Percentiles rank a stretch among this genome's conserved stretches.
phyloP scores from a whole-genome alignment of 192 early-diverging fungal species.

The Rhizophagus clarus region DNA sequence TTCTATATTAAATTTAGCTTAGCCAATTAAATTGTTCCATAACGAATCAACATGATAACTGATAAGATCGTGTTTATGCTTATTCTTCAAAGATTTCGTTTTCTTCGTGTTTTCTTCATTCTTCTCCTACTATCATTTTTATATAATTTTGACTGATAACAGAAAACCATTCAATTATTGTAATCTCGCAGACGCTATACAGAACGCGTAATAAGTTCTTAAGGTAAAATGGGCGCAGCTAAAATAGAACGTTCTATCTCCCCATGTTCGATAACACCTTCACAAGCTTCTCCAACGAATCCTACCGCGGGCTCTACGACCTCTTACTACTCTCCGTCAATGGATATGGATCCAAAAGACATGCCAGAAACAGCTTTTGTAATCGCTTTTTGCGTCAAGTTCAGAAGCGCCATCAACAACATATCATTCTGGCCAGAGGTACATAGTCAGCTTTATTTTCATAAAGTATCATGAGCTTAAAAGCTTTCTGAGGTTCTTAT shows the following conservation, averaged over 20 bases:
- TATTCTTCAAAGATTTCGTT: background rate
- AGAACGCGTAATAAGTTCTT: background rate
- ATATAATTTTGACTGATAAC: background rate
- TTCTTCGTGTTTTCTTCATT: background rate
- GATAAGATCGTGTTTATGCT: background rate
- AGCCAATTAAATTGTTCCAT: background rate
- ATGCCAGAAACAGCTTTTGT: slow-evolving; percentile 25
- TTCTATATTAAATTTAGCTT: background rate
- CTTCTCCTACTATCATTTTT: background rate
- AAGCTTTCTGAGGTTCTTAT: too few relatives aligned
- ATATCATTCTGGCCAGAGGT: slow-evolving; percentile 21
- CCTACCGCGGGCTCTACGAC: too few relatives aligned
- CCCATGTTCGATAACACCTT: background rate
- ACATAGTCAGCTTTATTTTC: background rate
- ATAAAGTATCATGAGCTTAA: too few relatives aligned
- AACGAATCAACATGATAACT: background rate
- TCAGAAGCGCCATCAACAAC: background rate
- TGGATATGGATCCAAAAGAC: slow-evolving; percentile 3
- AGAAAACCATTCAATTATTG: background rate
- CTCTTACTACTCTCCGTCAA: too few relatives aligned
- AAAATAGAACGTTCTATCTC: background rate
- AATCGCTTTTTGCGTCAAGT: slow-evolving; percentile 8
- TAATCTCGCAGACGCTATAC: background rate
- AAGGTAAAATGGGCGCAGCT: background rate
- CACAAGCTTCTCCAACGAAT: background rate